Base-by-base conservation (phyloP, 768 basidiomycete species). In the Tubosaeta brunneosetosa region DNA sequence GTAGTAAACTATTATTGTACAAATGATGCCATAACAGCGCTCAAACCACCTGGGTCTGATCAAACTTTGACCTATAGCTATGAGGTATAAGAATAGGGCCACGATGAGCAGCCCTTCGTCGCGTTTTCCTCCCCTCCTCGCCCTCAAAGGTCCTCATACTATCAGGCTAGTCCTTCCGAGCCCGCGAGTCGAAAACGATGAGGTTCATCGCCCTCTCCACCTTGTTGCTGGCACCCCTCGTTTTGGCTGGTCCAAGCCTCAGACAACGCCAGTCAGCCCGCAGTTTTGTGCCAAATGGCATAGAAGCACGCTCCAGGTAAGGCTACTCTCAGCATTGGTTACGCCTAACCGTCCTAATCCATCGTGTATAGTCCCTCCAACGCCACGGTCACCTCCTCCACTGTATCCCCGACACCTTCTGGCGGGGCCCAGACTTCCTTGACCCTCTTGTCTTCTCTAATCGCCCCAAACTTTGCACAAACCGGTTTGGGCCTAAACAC, bases 391-490 rank as follows among this genome's bases (percentile, higher is more conserved):
- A 11, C 38, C 14, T 49, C 47, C 25, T n/a, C 11, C 22, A 3
- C 17, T 11, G 31, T 50, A 25, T 53, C 37, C 25, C 40, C 56
- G 33, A 47, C 47, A 0, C 14, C 38, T 22, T 32, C 46, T 9
- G 58, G 47, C 51, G 45, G 29, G 33, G 34, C 61, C 2, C 67
- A 69, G 41, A 49, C 55, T 36, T 69, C 67, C 4, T 50, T 70
- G 45, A 74, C 73, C 11, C 76, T 82, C 41, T 60, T 74, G 29
- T 69, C 77, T 36, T 68, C 66, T 3, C 77, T 86, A 25, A 73
- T 88, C 51, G 79, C 81, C 12, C 55, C 61, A 4, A 79, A 79
- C n/a, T 84, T 86, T 53, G 74, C 70, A 14, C 69, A 80, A 43
- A 64, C 81, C 54, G 87, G 86, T 19, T 67, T 73, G 54, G 56